Percentiles rank a stretch among this genome's conserved stretches.
Conservation (phyloP, 345 rosid species). For the Lumnitzera littorea region DNA sequence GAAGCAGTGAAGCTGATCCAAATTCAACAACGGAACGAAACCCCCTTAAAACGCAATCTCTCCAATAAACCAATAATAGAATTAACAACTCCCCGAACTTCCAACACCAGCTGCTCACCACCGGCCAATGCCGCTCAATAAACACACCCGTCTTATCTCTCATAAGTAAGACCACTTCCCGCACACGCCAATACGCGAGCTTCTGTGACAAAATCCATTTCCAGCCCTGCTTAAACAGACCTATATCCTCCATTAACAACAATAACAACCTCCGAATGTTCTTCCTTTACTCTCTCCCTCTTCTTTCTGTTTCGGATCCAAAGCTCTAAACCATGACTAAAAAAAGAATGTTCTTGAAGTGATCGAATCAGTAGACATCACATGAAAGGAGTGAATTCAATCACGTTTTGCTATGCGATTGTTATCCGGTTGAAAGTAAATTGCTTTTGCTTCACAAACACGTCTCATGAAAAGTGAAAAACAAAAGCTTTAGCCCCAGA, state of each 20-base stretch:
- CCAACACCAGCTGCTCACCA: slow-evolving; percentile 58
- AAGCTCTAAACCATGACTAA: neutral
- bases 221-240: slow-evolving; percentile 80
- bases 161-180: slow-evolving; percentile 28
- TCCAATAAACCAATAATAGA: slow-evolving; percentile 60
- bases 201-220: slow-evolving; percentile 83
- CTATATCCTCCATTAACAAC: slow-evolving; percentile 69
- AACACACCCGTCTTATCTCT: slow-evolving; percentile 47
- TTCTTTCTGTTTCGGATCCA: neutral
- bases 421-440: slow-evolving; percentile 28
- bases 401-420: slow-evolving; percentile 22
- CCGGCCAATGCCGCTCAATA: slow-evolving; percentile 86
- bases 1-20: slow-evolving; percentile 80
- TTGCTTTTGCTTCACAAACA: slow-evolving; percentile 58
- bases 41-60: slow-evolving; percentile 62
- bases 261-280: too few species aligned
- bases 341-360: slow-evolving; percentile 2
- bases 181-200: slow-evolving; percentile 32
- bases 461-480: slow-evolving; percentile 28
- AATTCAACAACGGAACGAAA: slow-evolving; percentile 50
- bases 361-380: slow-evolving; percentile 1
- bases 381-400: slow-evolving; percentile 20
- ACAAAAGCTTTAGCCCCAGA: neutral
- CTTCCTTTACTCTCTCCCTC: too few species aligned
- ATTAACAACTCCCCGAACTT: slow-evolving; percentile 32